Evolutionary conservation across 2,329 filamentous ascomycete genomes (phyloP).

Genomic region (Diaporthe ilicicola): DNA sequence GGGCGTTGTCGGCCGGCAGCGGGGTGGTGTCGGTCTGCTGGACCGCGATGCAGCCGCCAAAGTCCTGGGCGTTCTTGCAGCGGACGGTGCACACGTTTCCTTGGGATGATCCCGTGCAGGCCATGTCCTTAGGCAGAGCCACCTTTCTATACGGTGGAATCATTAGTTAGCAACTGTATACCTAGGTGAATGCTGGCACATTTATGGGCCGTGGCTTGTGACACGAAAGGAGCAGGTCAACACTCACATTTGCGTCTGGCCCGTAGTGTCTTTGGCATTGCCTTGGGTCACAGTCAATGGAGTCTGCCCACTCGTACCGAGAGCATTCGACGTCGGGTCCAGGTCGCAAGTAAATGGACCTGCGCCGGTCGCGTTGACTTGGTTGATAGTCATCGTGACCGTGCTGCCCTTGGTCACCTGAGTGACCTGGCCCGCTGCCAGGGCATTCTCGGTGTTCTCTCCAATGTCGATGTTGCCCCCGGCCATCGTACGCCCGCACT

Average conservation of each 20-base stretch:
- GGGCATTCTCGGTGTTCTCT: slow-evolving; percentile 58
- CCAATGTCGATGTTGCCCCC: slow-evolving; percentile 67
- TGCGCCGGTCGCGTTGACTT: slow-evolving; percentile 57
- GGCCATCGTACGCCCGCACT: slow-evolving; percentile 68
- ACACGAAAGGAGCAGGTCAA: slow-evolving; percentile 28
- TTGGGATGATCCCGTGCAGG: slow-evolving; percentile 59
- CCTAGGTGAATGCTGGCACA: not conserved
- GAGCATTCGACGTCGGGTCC: slow-evolving; percentile 52
- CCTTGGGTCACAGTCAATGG: slow-evolving; percentile 50
- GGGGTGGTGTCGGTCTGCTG: slow-evolving; percentile 56
- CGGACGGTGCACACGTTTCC: slow-evolving; percentile 65
- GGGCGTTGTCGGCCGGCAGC: slow-evolving; percentile 46
- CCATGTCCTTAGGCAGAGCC: slow-evolving; percentile 54
- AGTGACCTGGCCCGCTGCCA: slow-evolving; percentile 54
- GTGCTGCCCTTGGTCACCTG: slow-evolving; percentile 54
- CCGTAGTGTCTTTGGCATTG: slow-evolving; percentile 60
- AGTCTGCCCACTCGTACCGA: slow-evolving; percentile 52
- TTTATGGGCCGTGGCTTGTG: not conserved
- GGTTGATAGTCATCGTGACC: slow-evolving; percentile 55
- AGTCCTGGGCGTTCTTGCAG: slow-evolving; percentile 60
- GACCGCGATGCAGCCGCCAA: slow-evolving; percentile 62
- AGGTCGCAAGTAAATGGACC: slow-evolving; percentile 61
- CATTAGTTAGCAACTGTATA: slow-evolving; percentile 50
- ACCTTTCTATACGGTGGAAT: slow-evolving; percentile 40
- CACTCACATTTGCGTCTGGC: slow-evolving; percentile 52